Percentiles rank a stretch among this genome's conserved stretches.
Evolutionary conservation across 257 asterid species (phyloP).

Genomic region (Solanum medicagineum): DNA sequence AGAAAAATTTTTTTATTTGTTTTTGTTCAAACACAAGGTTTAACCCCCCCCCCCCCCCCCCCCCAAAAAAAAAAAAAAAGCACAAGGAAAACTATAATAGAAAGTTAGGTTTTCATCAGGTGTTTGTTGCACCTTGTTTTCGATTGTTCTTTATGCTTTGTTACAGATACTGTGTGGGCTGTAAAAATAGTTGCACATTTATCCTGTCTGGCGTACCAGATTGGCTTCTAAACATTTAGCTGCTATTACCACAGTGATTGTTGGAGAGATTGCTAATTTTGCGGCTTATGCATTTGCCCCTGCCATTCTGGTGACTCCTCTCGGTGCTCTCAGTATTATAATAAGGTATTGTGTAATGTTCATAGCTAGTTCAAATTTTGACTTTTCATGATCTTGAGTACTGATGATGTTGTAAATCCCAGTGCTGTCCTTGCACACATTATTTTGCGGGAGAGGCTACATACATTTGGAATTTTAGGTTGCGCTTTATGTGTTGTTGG

Average conservation of each 20-base stretch:
- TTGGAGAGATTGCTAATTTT: conserved; percentile 96
- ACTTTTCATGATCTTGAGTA: conserved; percentile 6
- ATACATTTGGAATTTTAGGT: conserved; percentile 87
- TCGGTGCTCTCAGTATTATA: conserved; percentile 96
- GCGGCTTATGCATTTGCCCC: conserved; percentile 99
- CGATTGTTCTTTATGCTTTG: not conserved
- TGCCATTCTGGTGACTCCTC: conserved; percentile 96
- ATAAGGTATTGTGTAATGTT: conserved; percentile 57
- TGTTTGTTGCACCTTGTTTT: not conserved
- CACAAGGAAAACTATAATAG: not conserved
- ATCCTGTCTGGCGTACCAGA: not conserved
- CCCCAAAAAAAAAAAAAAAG: not conserved
- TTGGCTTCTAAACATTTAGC: not conserved
- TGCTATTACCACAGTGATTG: conserved; percentile 61
- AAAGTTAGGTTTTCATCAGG: not conserved
- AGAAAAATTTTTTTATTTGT: no score
- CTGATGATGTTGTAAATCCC: conserved; percentile 31
- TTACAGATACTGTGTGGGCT: not conserved
- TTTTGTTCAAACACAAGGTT: no score
- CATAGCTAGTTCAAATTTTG: conserved; percentile 3
- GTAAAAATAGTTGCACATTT: not conserved
- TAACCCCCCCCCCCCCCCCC: no score
- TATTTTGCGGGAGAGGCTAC: conserved; percentile 75
- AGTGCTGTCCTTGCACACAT: conserved; percentile 94
- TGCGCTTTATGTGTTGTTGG: conserved; percentile 97